Percentiles rank a stretch among this genome's conserved stretches.
These are phyloP conservation scores for Chlorociboria aeruginascens DNA, from an alignment of 495 filamentous ascomycete genomes.

Conservation along the genomic window DNA sequence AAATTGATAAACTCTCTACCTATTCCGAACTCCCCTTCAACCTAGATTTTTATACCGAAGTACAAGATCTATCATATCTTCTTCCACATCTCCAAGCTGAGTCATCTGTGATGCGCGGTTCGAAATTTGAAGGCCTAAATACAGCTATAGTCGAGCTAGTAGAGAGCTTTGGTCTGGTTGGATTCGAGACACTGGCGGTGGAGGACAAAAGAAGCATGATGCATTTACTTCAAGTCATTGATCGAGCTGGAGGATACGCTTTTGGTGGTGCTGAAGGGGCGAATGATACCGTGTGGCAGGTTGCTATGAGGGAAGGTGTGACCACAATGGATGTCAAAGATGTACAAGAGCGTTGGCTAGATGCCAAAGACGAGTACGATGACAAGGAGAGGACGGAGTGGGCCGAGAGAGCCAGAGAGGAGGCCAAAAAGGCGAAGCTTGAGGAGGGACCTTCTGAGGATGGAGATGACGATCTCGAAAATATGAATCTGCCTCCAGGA, in stretches of 20 bases:
- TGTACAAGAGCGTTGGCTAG: slow-evolving; percentile 91
- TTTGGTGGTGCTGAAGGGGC: slow-evolving; percentile 86
- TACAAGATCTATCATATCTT: slow-evolving; percentile 83
- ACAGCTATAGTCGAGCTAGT: slow-evolving; percentile 76
- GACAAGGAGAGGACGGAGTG: slow-evolving; percentile 60
- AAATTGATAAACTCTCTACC: slow-evolving; percentile 77
- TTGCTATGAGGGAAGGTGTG: slow-evolving; percentile 80
- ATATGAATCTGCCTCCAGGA: slow-evolving; percentile 16
- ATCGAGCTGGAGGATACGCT: slow-evolving; percentile 83
- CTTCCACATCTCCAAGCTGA: slow-evolving; percentile 60
- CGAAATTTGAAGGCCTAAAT: slow-evolving; percentile 75
- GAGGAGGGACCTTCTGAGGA: slow-evolving; percentile 12
- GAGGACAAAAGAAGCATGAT: slow-evolving; percentile 97
- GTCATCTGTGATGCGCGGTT: slow-evolving; percentile 40
- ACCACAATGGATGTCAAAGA: slow-evolving; percentile 71
- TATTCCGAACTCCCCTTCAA: slow-evolving; percentile 84
- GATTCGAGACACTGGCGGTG: slow-evolving; percentile 87
- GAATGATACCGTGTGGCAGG: slow-evolving; percentile 88
- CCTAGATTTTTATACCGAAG: slow-evolving; percentile 92
- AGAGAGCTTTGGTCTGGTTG: slow-evolving; percentile 76
- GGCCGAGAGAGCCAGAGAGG: slow-evolving; percentile 40
- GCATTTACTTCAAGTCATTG: slow-evolving; percentile 72
- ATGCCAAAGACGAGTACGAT: slow-evolving; percentile 80
- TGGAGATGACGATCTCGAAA: slow-evolving; percentile 24
- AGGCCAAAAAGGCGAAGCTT: slow-evolving; percentile 22